Base-by-base conservation (phyloP, 352 stramenopile genomes). In the Bremia lactucae region DNA sequence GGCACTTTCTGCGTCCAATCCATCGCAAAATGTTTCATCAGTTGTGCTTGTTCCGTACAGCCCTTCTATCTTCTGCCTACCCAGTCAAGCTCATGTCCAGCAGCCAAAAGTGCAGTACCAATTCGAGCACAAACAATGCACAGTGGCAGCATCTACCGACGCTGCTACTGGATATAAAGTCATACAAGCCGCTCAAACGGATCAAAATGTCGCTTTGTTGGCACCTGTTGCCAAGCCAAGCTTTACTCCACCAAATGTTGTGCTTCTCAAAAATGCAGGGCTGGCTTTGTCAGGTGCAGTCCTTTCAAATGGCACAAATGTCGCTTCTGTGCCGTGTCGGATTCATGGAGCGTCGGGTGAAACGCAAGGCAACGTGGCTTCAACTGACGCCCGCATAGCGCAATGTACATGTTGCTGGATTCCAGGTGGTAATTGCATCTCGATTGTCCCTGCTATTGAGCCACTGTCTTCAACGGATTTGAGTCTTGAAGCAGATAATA, bases 381-480 rank as follows among this genome's bases (percentile, higher is more conserved):
- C 21, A 6, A 23, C 31, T 19, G 23, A 36, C 33, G 43, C 14
- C 9, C 8, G 25, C 18, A 15, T 26, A 18, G 11, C 33, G 1
- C 49, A 55, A 31, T 74, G 63, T 31, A 65, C 64, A 11, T 75
- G 67, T 41, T 70, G 68, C 15, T 54, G 54, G 11, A 49, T 65
- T 19, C 42, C 52, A 25, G 31, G 46, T n/a, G 24, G 46, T 6
- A 65, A 49, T 19, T 56, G 60, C 31, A 25, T 59, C 13, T 52
- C 53, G 13, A 66, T 66, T 31, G 54, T 62, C 9, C 62, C 58
- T 31, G 52, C 58, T 15, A 52, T 19, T 2, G 54, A 53, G 1
- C 25, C 47, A 4, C 24, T 48, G 29, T 25, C 31, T 4, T 18
- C 23, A 1, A 14, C 16, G 34, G 54, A 55, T 9, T 42, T 36